A percentile compares a stretch with the other conserved stretches of the same genome.
Evolutionary conservation across 495 filamentous ascomycete genomes (phyloP).

Genomic region (Penicillium cataractarum): DNA sequence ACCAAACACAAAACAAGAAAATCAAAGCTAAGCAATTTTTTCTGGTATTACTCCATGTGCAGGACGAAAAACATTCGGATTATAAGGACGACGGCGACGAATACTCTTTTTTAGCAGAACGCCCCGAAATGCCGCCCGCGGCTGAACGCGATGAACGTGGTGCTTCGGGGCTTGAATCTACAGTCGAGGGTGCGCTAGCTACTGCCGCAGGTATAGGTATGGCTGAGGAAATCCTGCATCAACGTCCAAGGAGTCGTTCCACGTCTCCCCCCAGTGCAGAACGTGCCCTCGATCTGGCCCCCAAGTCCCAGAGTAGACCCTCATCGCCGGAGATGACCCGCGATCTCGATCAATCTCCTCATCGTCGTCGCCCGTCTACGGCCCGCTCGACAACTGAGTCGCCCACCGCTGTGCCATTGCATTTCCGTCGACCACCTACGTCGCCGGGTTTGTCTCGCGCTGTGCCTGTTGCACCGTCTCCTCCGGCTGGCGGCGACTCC

Average conservation of each 20-base stretch:
- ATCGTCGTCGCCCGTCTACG: conserved; percentile 37
- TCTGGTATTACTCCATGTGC: conserved; percentile 40
- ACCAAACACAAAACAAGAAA: conserved; percentile 25
- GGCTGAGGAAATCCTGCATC: conserved; percentile 24
- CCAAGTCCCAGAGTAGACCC: conserved; percentile 43
- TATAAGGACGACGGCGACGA: conserved; percentile 39
- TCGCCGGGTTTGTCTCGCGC: conserved; percentile 43
- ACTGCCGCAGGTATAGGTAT: conserved; percentile 26
- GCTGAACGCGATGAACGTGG: conserved; percentile 35
- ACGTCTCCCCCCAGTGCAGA: conserved; percentile 38
- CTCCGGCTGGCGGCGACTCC: conserved; percentile 25
- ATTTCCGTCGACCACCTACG: conserved; percentile 51
- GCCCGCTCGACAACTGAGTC: conserved; percentile 41
- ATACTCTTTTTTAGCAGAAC: conserved; percentile 56
- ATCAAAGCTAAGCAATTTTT: conserved; percentile 42
- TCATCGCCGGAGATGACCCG: conserved; percentile 35
- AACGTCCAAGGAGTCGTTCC: conserved; percentile 44
- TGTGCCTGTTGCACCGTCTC: conserved; percentile 33
- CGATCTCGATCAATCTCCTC: conserved; percentile 17
- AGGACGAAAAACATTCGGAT: conserved; percentile 41
- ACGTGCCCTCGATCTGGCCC: conserved; percentile 36
- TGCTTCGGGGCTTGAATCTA: conserved; percentile 43
- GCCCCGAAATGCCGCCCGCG: conserved; percentile 51
- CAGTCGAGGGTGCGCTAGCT: conserved; percentile 21
- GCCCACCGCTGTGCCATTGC: conserved; percentile 53